Evolutionary conservation across 2,329 filamentous ascomycete species (phyloP).

Genomic region (Ophiostoma australiae): DNA sequence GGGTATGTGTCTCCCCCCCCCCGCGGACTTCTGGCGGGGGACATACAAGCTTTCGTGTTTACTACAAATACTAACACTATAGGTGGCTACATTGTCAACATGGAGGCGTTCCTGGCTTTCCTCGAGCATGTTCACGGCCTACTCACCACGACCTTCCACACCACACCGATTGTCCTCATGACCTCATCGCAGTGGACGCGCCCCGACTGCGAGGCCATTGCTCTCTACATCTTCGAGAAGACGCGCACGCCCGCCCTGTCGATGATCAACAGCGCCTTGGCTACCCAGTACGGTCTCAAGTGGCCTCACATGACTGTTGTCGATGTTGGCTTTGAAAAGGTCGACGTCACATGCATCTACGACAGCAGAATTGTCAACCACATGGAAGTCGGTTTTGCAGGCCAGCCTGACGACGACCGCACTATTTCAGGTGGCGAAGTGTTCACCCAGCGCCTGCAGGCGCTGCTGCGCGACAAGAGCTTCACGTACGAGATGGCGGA

Average conservation of each 20-base stretch:
- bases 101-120: conserved; percentile 89
- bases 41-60: neutral
- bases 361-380: conserved; percentile 71
- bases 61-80: conserved; percentile 21
- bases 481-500: conserved; percentile 65
- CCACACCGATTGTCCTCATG: conserved; percentile 89
- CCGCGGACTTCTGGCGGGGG: neutral
- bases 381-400: conserved; percentile 51
- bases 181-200: conserved; percentile 86
- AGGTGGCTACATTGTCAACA: conserved; percentile 79
- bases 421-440: conserved; percentile 74
- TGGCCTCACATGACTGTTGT: conserved; percentile 75
- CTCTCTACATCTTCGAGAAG: conserved; percentile 94
- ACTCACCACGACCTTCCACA: conserved; percentile 88
- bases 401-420: conserved; percentile 22
- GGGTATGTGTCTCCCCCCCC: conserved; percentile 14
- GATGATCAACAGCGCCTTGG: conserved; percentile 81
- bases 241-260: conserved; percentile 91
- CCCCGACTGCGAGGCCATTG: conserved; percentile 78
- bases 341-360: conserved; percentile 83
- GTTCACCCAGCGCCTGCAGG: conserved; percentile 69
- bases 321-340: conserved; percentile 87
- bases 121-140: conserved; percentile 87
- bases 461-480: conserved; percentile 57
- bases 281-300: conserved; percentile 77